Evolutionary conservation across 148 eudicot genomes (phyloP), one percentile per base, ranked within the genome.

Genomic region (Cornus kousa): DNA sequence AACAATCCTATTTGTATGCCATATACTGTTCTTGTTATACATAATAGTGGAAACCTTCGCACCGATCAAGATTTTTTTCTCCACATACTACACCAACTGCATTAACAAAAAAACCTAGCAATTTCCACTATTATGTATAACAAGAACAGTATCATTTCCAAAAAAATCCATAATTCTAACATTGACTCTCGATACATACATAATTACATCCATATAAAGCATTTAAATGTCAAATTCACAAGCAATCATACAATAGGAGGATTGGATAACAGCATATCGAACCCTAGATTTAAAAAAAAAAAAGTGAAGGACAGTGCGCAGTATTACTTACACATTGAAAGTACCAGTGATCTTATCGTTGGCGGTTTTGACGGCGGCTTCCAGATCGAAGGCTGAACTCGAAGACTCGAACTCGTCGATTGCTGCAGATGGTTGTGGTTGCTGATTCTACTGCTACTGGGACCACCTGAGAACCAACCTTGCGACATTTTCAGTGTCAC

Each of bases 401-500:
- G 86, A 76, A 20, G 83, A 62, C 2, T 82, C 89, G 17, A 43
- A 75, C 24, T 80, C 86, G 14, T 75, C 82, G 1, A 19, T 23
- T 79, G 73, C 66, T 79, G 80, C 28, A 73, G 87, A 68, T 68
- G 50, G 53, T 19, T 55, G 66, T 17, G 20, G 71, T 22, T 20
- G 22, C 24, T 62, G 48, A 43, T 43, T 4, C 48, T 43, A 43
- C 48, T 43, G 33, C 50, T 78, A 74, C 87, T 84, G 5, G 89
- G 89, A 12, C 87, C 87, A 17, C 89, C 93, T 9, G 88, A 48
- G 81, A 90, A 90, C 93, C 93, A 90, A 12, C 84, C 77, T 70
- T 88, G 91, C 17, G 91, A 90, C 57, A 88, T 82, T 76, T 87
- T 90, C n/a, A 83, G 85, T 89, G 48, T 6, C 8, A 43, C 7